phyloP scores from a whole-genome alignment of 2,329 filamentous ascomycete species.

The Chaetomiaceae sp. region DNA sequence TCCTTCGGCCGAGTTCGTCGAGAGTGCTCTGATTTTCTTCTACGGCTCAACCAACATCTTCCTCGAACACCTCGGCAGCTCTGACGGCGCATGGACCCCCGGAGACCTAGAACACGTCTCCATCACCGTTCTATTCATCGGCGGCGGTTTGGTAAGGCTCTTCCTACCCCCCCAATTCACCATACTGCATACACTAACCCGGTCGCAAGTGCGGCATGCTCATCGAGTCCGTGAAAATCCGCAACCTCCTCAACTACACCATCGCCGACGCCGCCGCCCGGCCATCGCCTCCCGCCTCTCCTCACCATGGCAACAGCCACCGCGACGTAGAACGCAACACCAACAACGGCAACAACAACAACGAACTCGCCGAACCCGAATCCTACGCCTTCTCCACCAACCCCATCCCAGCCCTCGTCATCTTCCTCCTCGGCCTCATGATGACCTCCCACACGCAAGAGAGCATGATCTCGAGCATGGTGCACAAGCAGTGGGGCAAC shows the following conservation, averaged over 20 bases:
- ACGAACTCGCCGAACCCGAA: constrained; percentile 54
- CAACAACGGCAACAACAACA: constrained; percentile 24
- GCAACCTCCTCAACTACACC: constrained; percentile 58
- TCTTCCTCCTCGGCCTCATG: constrained; percentile 84
- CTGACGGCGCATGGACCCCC: constrained; percentile 67
- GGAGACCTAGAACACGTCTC: constrained; percentile 88
- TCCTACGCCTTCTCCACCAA: constrained; percentile 76
- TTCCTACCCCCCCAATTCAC: constrained; percentile 22
- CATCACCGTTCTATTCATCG: constrained; percentile 90
- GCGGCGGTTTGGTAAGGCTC: constrained; percentile 72
- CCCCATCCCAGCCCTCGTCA: constrained; percentile 80
- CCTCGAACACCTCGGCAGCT: constrained; percentile 76
- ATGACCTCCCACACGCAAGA: constrained; percentile 89
- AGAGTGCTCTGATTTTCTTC: constrained; percentile 83
- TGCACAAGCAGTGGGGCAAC: constrained; percentile 91
- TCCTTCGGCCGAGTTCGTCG: constrained; percentile 81
- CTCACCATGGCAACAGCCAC: background rate
- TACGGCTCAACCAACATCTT: constrained; percentile 91
- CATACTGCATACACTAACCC: background rate
- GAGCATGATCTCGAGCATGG: constrained; percentile 81
- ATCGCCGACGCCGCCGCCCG: constrained; percentile 33
- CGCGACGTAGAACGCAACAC: background rate
- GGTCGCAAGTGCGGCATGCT: constrained; percentile 69
- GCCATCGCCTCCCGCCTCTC: constrained; percentile 14
- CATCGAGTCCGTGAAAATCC: constrained; percentile 68